These are phyloP conservation scores for Monosporascus sp. DNA, from an alignment of 2,329 filamentous ascomycete species.

Conservation along the genomic window DNA sequence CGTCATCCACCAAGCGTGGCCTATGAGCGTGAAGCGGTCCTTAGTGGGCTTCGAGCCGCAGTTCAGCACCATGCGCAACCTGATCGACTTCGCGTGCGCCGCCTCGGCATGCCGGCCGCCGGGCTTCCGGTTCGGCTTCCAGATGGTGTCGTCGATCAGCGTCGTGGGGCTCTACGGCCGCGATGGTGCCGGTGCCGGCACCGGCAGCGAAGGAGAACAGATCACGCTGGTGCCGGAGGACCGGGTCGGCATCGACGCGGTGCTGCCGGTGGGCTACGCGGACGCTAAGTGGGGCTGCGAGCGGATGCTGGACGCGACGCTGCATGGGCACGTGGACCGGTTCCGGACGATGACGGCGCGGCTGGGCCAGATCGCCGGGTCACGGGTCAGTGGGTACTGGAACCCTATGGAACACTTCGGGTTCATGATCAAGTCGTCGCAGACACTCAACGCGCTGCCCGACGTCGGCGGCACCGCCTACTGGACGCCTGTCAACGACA, in stretches of 20 bases:
- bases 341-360: conserved; percentile 40
- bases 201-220: conserved; percentile 4
- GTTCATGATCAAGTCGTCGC: conserved; percentile 44
- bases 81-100: conserved; percentile 1
- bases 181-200: too few species aligned
- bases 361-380: conserved; percentile 48
- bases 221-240: conserved; percentile 35
- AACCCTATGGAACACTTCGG: conserved; percentile 45
- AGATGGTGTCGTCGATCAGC: conserved; percentile 36
- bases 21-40: conserved; percentile 3
- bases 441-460: conserved; percentile 37
- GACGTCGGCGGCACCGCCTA: conserved; percentile 31
- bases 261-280: conserved; percentile 41
- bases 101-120: background rate
- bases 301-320: conserved; percentile 40
- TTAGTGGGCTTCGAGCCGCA: conserved; percentile 2
- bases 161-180: conserved; percentile 25
- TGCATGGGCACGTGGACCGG: conserved; percentile 31
- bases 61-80: conserved; percentile 3
- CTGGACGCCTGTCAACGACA: conserved; percentile 40
- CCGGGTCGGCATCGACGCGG: conserved; percentile 28
- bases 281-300: conserved; percentile 48
- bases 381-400: conserved; percentile 44
- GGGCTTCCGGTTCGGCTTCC: conserved; percentile 23
- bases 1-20: conserved; percentile 6